Base-by-base conservation (phyloP, 306 rosid species). In the Dicorynia guianensis region DNA sequence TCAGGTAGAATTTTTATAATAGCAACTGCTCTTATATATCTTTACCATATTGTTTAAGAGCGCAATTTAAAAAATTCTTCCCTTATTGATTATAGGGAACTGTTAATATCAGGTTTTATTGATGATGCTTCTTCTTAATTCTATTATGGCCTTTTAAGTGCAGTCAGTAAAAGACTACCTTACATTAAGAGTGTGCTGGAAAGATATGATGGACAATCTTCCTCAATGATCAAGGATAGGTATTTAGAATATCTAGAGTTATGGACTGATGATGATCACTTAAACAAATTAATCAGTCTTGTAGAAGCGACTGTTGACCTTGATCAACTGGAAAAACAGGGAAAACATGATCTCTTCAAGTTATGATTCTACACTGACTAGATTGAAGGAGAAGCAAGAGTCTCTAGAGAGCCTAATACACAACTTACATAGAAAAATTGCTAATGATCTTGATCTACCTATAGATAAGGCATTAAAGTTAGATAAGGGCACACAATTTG, bases 231-330 rank as follows among this genome's bases (percentile, higher is more conserved):
- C 78, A 92, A 80, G 80, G 88, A 85, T 64, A 92, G 81, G 75
- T 95, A 87, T 76, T 79, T 85, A 79, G 83, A 86, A 18, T 83
- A 84, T 36, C 85, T 95, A 18, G 89, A 90, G 76, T 79, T 77
- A n/a, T 92, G 88, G 96, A 92, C 92, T 47, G 88, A 89, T 75
- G 95, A 82, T 8, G 85, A 84, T 35, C 97, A 89, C 84, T 79
- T 95, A 75, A 90, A 80, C 79, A 95, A 85, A 80, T 95, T 90
- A 72, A 85, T 83, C 80, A 88, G 76, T 74, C 95, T 95, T 13
- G 97, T 92, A 70, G 99, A 95, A 90, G 78, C 81, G 71, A 66
- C 96, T 73, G 90, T 95, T 65, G 99, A 95, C 87, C 97, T 92
- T 80, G 97, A 92, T 79, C 97, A 95, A 87, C 90, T 95, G 42